Conservation (phyloP, 1,284 basidiomycete species). For the Stygiomarasmius scandens region DNA sequence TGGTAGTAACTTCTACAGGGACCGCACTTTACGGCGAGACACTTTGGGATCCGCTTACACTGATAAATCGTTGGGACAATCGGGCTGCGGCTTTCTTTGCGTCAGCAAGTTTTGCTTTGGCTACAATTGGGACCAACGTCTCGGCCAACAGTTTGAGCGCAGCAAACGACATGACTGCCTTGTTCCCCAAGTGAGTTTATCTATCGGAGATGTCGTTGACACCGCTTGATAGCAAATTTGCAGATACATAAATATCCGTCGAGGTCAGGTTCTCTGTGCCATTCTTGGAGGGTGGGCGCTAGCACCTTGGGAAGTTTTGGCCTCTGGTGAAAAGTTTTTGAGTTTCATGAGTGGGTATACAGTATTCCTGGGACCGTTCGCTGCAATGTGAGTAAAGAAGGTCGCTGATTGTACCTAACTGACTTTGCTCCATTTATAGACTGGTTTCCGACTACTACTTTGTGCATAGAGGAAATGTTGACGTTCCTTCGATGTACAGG, state of each 20-base stretch:
- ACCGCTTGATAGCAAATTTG: background rate
- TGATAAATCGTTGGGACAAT: conserved; percentile 68
- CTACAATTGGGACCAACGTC: conserved; percentile 62
- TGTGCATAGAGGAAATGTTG: conserved; percentile 61
- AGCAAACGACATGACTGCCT: conserved; percentile 74
- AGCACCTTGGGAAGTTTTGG: conserved; percentile 60
- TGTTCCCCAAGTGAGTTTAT: conserved; percentile 51
- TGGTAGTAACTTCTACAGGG: conserved; percentile 69
- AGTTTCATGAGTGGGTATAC: conserved; percentile 71
- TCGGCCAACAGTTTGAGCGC: conserved; percentile 76
- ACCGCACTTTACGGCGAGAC: conserved; percentile 59
- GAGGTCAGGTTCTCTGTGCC: conserved; percentile 75
- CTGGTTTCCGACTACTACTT: conserved; percentile 74
- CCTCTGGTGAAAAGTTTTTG: conserved; percentile 50
- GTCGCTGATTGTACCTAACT: background rate
- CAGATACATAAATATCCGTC: conserved; percentile 70
- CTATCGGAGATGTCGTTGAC: background rate
- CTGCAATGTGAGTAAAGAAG: conserved; percentile 50
- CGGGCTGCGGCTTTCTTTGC: conserved; percentile 81
- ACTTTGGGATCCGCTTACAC: conserved; percentile 50
- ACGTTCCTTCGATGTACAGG: conserved; percentile 73
- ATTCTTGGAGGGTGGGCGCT: conserved; percentile 70
- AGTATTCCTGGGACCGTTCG: conserved; percentile 75
- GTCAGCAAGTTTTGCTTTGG: conserved; percentile 54
- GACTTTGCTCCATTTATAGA: conserved; percentile 22